Base-by-base conservation (phyloP, 371 early-diverging fungal species). In the Mucor plumbeus region DNA sequence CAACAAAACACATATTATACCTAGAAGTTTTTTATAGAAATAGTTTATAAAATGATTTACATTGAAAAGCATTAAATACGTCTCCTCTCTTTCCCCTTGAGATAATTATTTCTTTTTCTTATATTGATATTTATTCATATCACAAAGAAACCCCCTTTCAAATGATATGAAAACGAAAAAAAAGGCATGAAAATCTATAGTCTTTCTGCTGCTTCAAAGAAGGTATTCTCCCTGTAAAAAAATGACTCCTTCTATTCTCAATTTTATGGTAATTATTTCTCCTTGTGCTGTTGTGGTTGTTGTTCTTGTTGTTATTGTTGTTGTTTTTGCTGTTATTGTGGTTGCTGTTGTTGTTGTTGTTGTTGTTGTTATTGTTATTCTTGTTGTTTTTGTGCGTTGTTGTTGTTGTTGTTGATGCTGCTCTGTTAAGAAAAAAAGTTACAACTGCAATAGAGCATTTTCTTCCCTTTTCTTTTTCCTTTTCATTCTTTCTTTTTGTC, bases 241-340 rank as follows among this genome's bases (percentile, higher is more conserved):
- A 43, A n/a, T 6, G 48, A 48, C 48, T 21, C 48, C 48, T 19
- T 48, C 48, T 48, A 19, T 48, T 48, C 48, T 48, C 21, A 19
- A 48, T 48, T 48, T 21, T 21, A 48, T 48, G n/a, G 21, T 48
- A 21, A 48, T 48, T 21, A 19, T 17, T 21, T 48, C 48, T 48
- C 48, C 48, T 48, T 48, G 48, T 48, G 48, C 17, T 44, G 17
- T 44, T 17, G 44, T 44, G 15, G 48, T 48, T 21, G 48, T 48
- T 21, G 43, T 43, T n/a, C n/a, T n/a, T n/a, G n/a, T 14, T 15
- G 43, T 2, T 43, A 15, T 14, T 43, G 43, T 14, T 43, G 43
- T n/a, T 15, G 43, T 43, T 43, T 15, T 43, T n/a, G 26, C 21
- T 38, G 9, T 48, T 19, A 21, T 0, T 48, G 48, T 21, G 21